Conservation (phyloP, 495 filamentous ascomycete genomes). For the Tetracladium marchalianum region DNA sequence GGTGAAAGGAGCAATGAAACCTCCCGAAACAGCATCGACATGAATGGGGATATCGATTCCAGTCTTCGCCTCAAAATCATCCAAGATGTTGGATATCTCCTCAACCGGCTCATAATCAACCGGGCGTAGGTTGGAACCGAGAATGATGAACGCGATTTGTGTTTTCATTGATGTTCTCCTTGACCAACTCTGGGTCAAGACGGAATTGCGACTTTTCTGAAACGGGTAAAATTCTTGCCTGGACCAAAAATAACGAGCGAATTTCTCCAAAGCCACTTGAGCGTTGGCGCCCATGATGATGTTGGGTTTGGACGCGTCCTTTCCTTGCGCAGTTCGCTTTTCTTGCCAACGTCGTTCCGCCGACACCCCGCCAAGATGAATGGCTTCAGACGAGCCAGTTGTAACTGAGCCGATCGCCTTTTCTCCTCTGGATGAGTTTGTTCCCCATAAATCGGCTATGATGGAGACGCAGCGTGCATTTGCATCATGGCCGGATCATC, state of each 20-base stretch:
- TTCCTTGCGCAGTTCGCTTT: conserved; percentile 45
- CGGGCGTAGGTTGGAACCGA: conserved; percentile 68
- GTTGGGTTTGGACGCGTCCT: conserved; percentile 54
- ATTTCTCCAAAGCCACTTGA: conserved; percentile 68
- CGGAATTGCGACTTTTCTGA: conserved; percentile 50
- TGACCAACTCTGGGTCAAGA: conserved; percentile 53
- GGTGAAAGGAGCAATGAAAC: conserved; percentile 66
- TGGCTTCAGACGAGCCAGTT: conserved; percentile 63
- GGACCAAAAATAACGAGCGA: conserved; percentile 68
- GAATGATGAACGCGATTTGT: conserved; percentile 69
- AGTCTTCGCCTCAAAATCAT: conserved; percentile 53
- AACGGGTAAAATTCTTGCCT: conserved; percentile 60
- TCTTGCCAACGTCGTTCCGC: conserved; percentile 77
- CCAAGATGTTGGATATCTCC: conserved; percentile 53
- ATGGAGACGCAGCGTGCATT: conserved; percentile 64
- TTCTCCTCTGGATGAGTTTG: conserved; percentile 42
- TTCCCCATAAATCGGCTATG: conserved; percentile 59
- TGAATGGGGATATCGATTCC: conserved; percentile 64
- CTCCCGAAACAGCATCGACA: conserved; percentile 64
- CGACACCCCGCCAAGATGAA: conserved; percentile 64
- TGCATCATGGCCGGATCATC: conserved; percentile 69
- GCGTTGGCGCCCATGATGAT: conserved; percentile 74
- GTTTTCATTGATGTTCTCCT: conserved; percentile 63
- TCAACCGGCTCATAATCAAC: conserved; percentile 72
- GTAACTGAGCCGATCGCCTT: conserved; percentile 64